A percentile compares a stretch with the other conserved stretches of the same genome.
phyloP scores from a whole-genome alignment of 2,329 filamentous ascomycete genomes.

The Beauveria pseudobassiana region DNA sequence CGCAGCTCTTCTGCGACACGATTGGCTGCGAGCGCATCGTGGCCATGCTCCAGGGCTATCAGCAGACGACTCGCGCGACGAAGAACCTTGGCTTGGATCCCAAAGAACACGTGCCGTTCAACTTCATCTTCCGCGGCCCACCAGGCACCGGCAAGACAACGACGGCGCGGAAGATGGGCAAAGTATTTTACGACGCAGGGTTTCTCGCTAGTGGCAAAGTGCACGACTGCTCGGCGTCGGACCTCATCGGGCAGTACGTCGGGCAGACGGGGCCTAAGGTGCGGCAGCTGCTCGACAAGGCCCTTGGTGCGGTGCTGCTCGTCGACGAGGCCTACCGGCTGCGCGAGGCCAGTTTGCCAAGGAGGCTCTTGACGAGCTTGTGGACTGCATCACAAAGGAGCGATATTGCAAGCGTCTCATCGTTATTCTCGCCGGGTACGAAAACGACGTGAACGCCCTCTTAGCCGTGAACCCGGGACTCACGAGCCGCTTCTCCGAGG shows the following conservation, averaged over 20 bases:
- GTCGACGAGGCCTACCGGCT: conserved; percentile 68
- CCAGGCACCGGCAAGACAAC: conserved; percentile 69
- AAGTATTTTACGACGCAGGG: conserved; percentile 68
- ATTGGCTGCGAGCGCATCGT: conserved; percentile 52
- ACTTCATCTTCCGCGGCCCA: conserved; percentile 59
- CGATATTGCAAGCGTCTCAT: conserved; percentile 53
- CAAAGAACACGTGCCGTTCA: conserved; percentile 49
- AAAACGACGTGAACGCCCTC: conserved; percentile 56
- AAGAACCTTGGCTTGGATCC: conserved; percentile 21
- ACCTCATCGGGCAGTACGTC: conserved; percentile 60
- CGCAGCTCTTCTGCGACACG: conserved; percentile 47
- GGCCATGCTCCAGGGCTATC: conserved; percentile 44
- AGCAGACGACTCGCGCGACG: conserved; percentile 32
- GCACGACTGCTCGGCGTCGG: conserved; percentile 58
- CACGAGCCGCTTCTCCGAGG: conserved; percentile 57
- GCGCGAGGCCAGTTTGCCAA: conserved; percentile 45
- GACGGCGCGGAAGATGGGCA: conserved; percentile 65
- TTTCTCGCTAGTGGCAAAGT: conserved; percentile 55
- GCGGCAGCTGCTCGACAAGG: conserved; percentile 46
- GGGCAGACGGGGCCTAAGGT: conserved; percentile 66
- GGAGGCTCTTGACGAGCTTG: conserved; percentile 47
- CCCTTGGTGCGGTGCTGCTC: conserved; percentile 59
- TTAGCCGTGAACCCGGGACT: conserved; percentile 55
- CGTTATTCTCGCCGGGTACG: conserved; percentile 63
- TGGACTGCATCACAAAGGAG: conserved; percentile 45